Base-by-base conservation (phyloP, 2,329 filamentous ascomycete genomes). In the Fusarium burgessii region DNA sequence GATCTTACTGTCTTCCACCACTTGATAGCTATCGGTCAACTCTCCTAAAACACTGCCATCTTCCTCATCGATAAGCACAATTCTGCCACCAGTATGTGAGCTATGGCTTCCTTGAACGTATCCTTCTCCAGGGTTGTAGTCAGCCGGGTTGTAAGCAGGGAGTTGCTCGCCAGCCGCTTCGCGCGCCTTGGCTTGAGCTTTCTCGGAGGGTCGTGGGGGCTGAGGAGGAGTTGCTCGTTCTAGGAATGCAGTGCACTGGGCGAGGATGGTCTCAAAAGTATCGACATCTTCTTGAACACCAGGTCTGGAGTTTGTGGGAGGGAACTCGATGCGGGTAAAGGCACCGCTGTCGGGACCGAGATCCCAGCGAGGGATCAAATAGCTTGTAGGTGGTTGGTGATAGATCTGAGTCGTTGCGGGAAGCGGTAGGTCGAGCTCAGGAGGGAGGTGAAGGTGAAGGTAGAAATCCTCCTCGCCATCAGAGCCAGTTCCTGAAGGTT, bases 361-460 rank as follows among this genome's bases (percentile, higher is more conserved):
- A 77, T 98, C 95, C 94, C 95, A 98, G 72, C 95, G 91, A 18
- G 96, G 96, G 68, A 99, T 97, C 49, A 98, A 86, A 78, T 98
- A 98, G 84, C 93, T 97, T 70, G 87, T 90, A 1, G 95, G 95
- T 10, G 95, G 94, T 82, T 98, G 94, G 81, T 97, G 94, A 83
- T 97, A 98, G 79, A 99, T 96, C 80, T 98, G 95, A 0, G 96
- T 98, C 0, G 95, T 98, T 20, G 95, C 95, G 15, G 96, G 96
- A 17, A 98, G 87, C 9, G 96, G 93, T 9, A 98, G 89, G 76
- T 98, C 95, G 75, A 99, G 90, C 85, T 98, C 95, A 23, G 95
- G 95, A 17, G 95, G 95, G 13, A 98, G 90, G 77, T 98, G 94
- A 27, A 99, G 89, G 81, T 98, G 95, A 8, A 99, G 90, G 80